Evolutionary conservation across 257 asterid genomes (phyloP).

Genomic region (Forsythia suspensa): DNA sequence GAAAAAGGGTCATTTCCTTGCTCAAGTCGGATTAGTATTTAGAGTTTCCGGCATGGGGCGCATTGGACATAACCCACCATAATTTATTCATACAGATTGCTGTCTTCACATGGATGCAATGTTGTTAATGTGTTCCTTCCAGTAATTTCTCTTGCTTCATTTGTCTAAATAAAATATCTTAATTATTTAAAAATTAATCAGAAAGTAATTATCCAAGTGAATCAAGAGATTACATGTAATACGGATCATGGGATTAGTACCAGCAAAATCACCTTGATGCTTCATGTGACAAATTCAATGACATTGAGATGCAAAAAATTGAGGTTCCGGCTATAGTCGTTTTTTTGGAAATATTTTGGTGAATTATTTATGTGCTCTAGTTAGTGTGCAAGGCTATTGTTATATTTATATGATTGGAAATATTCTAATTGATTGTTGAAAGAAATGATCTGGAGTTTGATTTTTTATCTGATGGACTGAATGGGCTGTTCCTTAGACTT

Average conservation of each 20-base stretch:
- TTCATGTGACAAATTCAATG: not conserved
- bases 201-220: not conserved
- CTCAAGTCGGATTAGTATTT: not conserved
- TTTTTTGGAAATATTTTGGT: not conserved
- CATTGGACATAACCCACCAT: not conserved
- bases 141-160: not conserved
- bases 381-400: not conserved
- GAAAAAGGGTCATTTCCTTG: not conserved
- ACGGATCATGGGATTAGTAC: not conserved
- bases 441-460: constrained; percentile 1
- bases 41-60: not conserved
- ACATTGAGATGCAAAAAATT: not conserved
- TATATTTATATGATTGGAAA: not conserved
- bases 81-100: not conserved
- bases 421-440: not conserved
- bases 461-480: not conserved
- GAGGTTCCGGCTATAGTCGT: not conserved
- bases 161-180: not conserved
- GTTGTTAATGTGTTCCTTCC: not conserved
- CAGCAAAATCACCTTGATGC: not conserved
- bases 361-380: not conserved
- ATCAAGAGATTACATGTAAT: not conserved
- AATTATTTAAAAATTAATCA: not conserved
- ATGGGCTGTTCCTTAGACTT: not conserved
- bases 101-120: not conserved